These are phyloP conservation scores for Chenopodium quinoa DNA, from an alignment of 148 eudicot species.

Conservation along the genomic window DNA sequence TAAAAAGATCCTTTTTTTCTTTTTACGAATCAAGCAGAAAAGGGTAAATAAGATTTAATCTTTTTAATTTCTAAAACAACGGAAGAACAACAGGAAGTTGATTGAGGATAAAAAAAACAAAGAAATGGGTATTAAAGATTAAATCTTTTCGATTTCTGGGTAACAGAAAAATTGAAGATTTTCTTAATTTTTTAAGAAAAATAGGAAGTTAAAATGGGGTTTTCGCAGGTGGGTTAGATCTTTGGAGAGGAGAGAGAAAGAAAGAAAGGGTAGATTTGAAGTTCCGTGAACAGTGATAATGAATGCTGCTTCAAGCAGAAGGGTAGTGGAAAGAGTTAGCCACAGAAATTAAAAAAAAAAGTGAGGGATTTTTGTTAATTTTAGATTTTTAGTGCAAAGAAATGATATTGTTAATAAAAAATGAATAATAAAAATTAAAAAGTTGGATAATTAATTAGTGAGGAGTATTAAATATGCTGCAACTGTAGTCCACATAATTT, in stretches of 20 bases:
- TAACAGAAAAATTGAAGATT: slow-evolving; percentile 3
- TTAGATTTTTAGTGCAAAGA: not conserved
- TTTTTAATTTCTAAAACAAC: not conserved
- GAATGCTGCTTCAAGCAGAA: slow-evolving; percentile 18
- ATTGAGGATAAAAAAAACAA: not conserved
- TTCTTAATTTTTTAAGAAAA: not conserved
- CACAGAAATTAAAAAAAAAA: not conserved
- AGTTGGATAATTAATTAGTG: too few species aligned
- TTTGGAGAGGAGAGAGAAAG: slow-evolving; percentile 17
- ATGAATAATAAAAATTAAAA: not conserved
- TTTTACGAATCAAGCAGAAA: not conserved
- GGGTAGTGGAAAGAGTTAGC: not conserved
- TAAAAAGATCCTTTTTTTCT: not conserved
- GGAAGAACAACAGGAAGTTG: not conserved
- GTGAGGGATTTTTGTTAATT: not conserved
- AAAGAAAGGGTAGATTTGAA: slow-evolving; percentile 11
- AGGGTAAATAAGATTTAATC: not conserved
- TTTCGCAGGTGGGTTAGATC: slow-evolving; percentile 10
- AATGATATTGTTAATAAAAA: not conserved
- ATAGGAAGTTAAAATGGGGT: not conserved
- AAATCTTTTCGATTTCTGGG: not conserved
- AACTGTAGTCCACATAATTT: slow-evolving; percentile 32
- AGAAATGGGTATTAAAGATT: slow-evolving; percentile 7
- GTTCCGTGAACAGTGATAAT: slow-evolving; percentile 7
- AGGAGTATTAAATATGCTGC: slow-evolving; percentile 16